phyloP scores from a whole-genome alignment of 306 rosid genomes.

The Pachyrhizus erosus region DNA sequence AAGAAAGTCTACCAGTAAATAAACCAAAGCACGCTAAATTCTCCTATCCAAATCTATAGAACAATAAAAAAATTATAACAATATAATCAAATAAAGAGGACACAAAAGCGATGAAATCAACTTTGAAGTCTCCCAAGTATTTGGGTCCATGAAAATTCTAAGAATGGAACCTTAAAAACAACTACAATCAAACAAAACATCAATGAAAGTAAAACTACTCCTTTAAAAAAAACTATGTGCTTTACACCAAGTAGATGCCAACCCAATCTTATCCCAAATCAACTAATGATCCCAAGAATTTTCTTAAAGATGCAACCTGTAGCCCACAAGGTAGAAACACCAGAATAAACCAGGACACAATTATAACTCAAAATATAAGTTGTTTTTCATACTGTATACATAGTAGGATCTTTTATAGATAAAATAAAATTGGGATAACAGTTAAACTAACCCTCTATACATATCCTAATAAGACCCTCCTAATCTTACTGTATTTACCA shows the following conservation, averaged over 20 bases:
- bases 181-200: slow-evolving; percentile 23
- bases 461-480: slow-evolving; percentile 28
- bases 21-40: background rate
- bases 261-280: background rate
- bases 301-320: background rate
- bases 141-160: background rate
- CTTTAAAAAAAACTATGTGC: background rate
- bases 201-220: slow-evolving; percentile 12
- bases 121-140: background rate
- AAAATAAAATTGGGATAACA: background rate
- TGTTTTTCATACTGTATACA: background rate
- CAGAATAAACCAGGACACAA: slow-evolving; percentile 3
- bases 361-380: background rate
- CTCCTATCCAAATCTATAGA: background rate
- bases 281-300: slow-evolving; percentile 14
- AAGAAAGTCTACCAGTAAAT: background rate
- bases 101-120: background rate
- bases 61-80: background rate
- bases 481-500: background rate
- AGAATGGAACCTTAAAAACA: background rate
- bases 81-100: background rate
- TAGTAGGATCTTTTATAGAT: background rate
- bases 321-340: slow-evolving; percentile 2
- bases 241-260: slow-evolving; percentile 6
- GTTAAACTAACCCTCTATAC: slow-evolving; percentile 9